These are phyloP conservation scores for Populus euphratica DNA, from an alignment of 345 rosid species.

Conservation along the genomic window DNA sequence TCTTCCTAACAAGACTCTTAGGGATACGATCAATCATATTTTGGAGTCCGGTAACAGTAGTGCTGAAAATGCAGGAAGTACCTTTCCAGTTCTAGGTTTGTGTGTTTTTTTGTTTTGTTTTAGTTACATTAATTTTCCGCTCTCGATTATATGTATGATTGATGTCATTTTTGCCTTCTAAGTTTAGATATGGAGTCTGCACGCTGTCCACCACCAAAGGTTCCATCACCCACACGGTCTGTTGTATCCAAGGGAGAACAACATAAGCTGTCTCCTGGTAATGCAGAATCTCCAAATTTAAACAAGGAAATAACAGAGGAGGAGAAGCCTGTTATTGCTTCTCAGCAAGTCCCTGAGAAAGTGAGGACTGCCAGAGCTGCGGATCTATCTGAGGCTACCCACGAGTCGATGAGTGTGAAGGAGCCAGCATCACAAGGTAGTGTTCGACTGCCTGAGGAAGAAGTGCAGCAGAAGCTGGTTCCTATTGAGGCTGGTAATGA, in stretches of 20 bases:
- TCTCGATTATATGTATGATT: not conserved
- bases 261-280: conserved; percentile 31
- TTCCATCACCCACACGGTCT: conserved; percentile 71
- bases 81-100: conserved; percentile 83
- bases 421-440: conserved; percentile 67
- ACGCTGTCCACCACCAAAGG: conserved; percentile 55
- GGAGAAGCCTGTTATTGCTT: conserved; percentile 43
- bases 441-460: conserved; percentile 30
- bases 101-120: conserved; percentile 1
- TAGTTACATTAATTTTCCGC: not conserved
- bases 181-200: conserved; percentile 49
- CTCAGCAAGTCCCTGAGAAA: conserved; percentile 40
- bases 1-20: conserved; percentile 88
- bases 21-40: conserved; percentile 89
- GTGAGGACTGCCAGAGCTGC: conserved; percentile 38
- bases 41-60: conserved; percentile 90
- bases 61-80: conserved; percentile 76
- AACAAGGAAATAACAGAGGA: conserved; percentile 35
- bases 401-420: conserved; percentile 61
- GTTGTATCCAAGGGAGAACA: conserved; percentile 77
- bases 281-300: conserved; percentile 36
- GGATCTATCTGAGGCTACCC: conserved; percentile 65
- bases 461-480: conserved; percentile 38
- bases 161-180: not conserved
- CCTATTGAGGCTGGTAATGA: conserved; percentile 24